Base-by-base conservation (phyloP, 768 basidiomycete genomes). In the Phaeotremella fagi region DNA sequence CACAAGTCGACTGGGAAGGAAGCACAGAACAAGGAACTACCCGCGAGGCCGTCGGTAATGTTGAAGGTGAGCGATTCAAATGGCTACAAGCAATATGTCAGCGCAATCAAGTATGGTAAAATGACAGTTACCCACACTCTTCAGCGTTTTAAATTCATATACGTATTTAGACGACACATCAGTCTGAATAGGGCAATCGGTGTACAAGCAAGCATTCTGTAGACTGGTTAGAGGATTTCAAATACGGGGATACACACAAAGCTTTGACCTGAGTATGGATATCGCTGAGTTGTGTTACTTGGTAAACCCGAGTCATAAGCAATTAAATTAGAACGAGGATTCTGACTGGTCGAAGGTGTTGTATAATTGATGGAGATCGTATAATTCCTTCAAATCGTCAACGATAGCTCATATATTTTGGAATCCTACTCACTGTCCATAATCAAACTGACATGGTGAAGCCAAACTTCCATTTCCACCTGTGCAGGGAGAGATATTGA, bases 161-260 rank as follows among this genome's bases (percentile, higher is more conserved):
- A 43, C 55, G 44, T 59, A 59, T 5, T 27, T 42, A 2, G 18
- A 37, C 36, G 24, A 29, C 20, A 29, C 36, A 23, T 33, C 44
- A 7, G 41, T 28, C 3, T n/a, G 26, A 28, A 58, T 37, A 0
- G 57, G 58, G 35, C 58, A 59, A 23, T 47, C 11, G 38, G 58
- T 59, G 44, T 59, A 59, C 23, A 12, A 6, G 33, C 58, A 59
- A 20, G 27, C 58, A 38, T 54, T 45, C 58, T 59, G n/a, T n/a
- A n/a, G n/a, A n/a, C n/a, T n/a, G n/a, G n/a, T n/a, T n/a, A n/a
- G n/a, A n/a, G n/a, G n/a, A n/a, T 14, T n/a, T 37, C 33, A 4
- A 28, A 35, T 4, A 23, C 35, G n/a, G 33, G 33, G 33, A n/a
- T 9, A 35, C 33, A 9, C 33, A 35, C 33, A 35, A 35, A 35